Evolutionary conservation across 495 filamentous ascomycete species (phyloP).

Genomic region (Aspergillus campestris): DNA sequence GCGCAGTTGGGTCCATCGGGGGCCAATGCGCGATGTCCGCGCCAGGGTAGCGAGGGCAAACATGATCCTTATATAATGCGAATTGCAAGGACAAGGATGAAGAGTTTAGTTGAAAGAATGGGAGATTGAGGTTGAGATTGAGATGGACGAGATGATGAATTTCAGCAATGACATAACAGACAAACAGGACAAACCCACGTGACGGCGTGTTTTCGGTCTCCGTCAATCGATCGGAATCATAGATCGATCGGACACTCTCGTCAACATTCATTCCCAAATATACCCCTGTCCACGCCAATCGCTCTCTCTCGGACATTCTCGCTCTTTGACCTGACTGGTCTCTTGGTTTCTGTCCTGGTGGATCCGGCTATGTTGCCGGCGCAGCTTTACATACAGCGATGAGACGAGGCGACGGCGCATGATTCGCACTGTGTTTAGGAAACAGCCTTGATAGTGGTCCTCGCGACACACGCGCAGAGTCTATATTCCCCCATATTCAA

Average conservation of each 20-base stretch:
- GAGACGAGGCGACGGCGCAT: too few relatives aligned
- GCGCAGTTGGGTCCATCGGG: constrained; percentile 24
- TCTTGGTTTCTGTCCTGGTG: too few relatives aligned
- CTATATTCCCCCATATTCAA: background rate
- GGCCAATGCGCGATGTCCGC: constrained; percentile 12
- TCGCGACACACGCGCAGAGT: too few relatives aligned
- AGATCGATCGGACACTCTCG: background rate
- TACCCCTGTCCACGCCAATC: background rate
- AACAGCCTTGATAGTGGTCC: too few relatives aligned
- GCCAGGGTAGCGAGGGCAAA: constrained; percentile 14
- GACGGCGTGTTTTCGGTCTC: constrained; percentile 14
- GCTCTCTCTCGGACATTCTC: too few relatives aligned
- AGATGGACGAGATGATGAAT: background rate
- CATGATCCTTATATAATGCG: constrained; percentile 11
- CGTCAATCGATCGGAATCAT: background rate
- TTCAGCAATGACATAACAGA: background rate
- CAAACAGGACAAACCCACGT: constrained; percentile 30
- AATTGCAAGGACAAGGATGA: too few relatives aligned
- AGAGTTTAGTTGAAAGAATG: background rate
- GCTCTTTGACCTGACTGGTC: too few relatives aligned
- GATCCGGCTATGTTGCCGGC: too few relatives aligned
- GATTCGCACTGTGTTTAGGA: too few relatives aligned
- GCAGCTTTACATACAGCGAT: too few relatives aligned
- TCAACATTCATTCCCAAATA: background rate
- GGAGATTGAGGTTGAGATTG: background rate